phyloP scores from a whole-genome alignment of 2,329 filamentous ascomycete genomes.

The Colletotrichum spinosum region DNA sequence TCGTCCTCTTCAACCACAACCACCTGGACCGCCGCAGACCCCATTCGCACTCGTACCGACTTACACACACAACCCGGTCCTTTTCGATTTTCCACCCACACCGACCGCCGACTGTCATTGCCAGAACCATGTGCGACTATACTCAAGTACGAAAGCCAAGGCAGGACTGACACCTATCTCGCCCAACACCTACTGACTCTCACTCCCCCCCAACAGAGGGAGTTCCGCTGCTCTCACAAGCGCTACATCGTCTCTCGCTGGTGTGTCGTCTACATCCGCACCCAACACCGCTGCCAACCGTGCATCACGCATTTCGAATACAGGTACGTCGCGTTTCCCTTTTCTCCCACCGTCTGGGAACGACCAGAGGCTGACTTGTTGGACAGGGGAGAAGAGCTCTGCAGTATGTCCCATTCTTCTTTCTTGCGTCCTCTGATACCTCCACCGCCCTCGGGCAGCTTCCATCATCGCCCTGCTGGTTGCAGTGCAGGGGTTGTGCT shows the following conservation, averaged over 20 bases:
- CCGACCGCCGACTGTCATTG: not conserved
- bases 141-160: conserved; percentile 52
- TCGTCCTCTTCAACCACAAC: no score
- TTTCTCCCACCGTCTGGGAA: not conserved
- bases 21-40: no score
- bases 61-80: conserved; percentile 5
- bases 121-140: conserved; percentile 61
- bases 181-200: conserved; percentile 22
- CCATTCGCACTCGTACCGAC: not conserved
- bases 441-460: no score
- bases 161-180: not conserved
- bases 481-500: conserved; percentile 13
- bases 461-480: not conserved
- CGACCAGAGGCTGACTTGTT: conserved; percentile 26
- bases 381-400: conserved; percentile 57
- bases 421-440: no score
- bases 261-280: conserved; percentile 59
- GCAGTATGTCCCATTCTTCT: conserved; percentile 49
- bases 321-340: conserved; percentile 45
- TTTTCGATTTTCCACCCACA: not conserved
- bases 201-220: conserved; percentile 51
- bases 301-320: conserved; percentile 59
- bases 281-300: conserved; percentile 55
- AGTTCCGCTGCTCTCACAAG: conserved; percentile 65
- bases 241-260: conserved; percentile 58